phyloP scores from a whole-genome alignment of 257 asterid genomes.

The Gentiana dahurica region DNA sequence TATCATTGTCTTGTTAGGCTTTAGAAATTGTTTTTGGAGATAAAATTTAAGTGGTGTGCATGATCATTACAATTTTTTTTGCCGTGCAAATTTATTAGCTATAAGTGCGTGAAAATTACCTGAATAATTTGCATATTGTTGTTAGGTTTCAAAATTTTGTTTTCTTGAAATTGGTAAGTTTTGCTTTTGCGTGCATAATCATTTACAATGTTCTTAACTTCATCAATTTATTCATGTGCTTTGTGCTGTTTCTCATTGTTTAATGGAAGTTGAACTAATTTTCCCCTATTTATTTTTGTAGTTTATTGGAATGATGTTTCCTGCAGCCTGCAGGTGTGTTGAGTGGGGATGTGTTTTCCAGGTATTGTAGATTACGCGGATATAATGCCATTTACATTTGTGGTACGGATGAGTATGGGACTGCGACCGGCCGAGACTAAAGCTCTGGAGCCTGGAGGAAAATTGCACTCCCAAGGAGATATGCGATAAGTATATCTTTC shows the following conservation, averaged over 20 bases:
- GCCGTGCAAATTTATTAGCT: too few species aligned
- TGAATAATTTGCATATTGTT: too few species aligned
- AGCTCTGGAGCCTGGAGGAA: conserved; percentile 94
- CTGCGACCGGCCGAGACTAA: conserved; percentile 92
- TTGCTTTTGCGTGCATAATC: neutral
- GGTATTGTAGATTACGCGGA: conserved; percentile 82
- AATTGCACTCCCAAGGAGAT: conserved; percentile 73
- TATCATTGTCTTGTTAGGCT: neutral
- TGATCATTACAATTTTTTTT: too few species aligned
- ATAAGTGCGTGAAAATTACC: too few species aligned
- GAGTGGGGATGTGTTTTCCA: conserved; percentile 93
- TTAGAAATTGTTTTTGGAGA: neutral
- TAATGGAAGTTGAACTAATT: neutral
- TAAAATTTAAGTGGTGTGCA: too few species aligned
- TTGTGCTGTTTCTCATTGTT: neutral
- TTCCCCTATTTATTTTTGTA: too few species aligned
- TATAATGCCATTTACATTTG: conserved; percentile 71
- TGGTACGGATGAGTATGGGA: conserved; percentile 98
- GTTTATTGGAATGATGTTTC: neutral
- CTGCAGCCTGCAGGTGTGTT: conserved; percentile 74
- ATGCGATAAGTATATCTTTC: conserved; percentile 62
- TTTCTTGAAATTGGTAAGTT: neutral
- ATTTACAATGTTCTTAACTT: neutral
- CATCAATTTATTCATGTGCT: neutral
- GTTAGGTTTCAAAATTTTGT: too few species aligned